Evolutionary conservation across 305 asterid species (phyloP).

Genomic region (Withania somnifera): DNA sequence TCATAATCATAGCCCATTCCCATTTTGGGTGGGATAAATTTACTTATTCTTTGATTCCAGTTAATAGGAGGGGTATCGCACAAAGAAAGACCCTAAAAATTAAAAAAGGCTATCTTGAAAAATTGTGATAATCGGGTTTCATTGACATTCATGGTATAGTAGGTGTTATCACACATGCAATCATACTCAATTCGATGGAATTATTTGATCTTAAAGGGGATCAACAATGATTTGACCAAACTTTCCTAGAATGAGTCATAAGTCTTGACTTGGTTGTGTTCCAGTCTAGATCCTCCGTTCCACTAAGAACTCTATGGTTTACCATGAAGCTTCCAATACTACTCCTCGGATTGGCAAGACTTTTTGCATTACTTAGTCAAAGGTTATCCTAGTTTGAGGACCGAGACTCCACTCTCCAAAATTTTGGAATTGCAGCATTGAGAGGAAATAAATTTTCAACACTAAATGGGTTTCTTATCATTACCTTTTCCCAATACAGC

Average conservation of each 20-base stretch:
- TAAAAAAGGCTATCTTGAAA: not conserved
- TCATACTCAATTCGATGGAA: not conserved
- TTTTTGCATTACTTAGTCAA: not conserved
- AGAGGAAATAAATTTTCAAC: not conserved
- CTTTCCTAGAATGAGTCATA: not conserved
- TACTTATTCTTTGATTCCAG: not conserved
- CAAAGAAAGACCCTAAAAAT: not conserved
- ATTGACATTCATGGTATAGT: not conserved
- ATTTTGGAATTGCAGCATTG: not conserved
- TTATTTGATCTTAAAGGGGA: not conserved
- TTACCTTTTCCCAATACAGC: not conserved
- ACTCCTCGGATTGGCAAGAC: not conserved
- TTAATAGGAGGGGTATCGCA: not conserved
- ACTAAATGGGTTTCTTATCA: not conserved
- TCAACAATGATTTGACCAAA: not conserved
- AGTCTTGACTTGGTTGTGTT: not conserved
- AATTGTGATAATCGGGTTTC: not conserved
- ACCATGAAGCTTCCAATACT: not conserved
- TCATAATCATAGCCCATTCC: not conserved
- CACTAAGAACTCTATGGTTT: not conserved
- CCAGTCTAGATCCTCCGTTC: not conserved
- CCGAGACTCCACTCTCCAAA: not conserved
- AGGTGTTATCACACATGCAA: not conserved
- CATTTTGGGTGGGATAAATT: not conserved
- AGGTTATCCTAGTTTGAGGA: not conserved